phyloP scores from a whole-genome alignment of 2,329 filamentous ascomycete species.

The Pseudogymnoascus sp. region DNA sequence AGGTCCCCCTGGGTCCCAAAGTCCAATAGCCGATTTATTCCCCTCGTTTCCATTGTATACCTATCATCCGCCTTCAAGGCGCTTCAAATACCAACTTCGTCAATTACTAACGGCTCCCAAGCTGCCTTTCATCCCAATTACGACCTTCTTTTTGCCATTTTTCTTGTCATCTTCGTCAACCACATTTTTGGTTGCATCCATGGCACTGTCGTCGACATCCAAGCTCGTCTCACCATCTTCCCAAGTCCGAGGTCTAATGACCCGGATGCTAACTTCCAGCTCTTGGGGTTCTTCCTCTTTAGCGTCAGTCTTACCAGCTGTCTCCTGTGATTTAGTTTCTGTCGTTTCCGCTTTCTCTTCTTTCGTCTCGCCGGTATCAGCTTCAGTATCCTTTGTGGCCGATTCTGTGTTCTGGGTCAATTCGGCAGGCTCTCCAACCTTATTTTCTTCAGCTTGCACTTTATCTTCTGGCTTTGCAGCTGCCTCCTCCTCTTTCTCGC shows the following conservation, averaged over 20 bases:
- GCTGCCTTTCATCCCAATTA: slow-evolving; percentile 4
- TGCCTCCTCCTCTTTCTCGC: slow-evolving; percentile 13
- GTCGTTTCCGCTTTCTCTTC: neutral
- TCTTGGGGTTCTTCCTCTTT: slow-evolving; percentile 24
- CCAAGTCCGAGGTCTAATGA: slow-evolving; percentile 19
- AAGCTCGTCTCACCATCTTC: slow-evolving; percentile 24
- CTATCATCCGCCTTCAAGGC: neutral
- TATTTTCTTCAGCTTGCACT: slow-evolving; percentile 18
- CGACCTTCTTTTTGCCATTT: neutral
- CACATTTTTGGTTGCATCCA: slow-evolving; percentile 34
- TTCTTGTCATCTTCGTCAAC: neutral
- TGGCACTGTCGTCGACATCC: slow-evolving; percentile 39
- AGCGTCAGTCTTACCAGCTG: slow-evolving; percentile 8
- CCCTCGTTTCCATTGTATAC: neutral
- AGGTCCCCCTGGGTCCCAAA: neutral
- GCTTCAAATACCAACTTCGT: neutral
- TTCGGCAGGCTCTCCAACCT: neutral
- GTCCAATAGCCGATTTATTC: neutral
- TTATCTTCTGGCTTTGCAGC: slow-evolving; percentile 17
- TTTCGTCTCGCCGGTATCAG: neutral
- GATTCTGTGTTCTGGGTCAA: neutral
- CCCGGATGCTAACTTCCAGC: slow-evolving; percentile 18
- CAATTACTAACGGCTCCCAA: neutral
- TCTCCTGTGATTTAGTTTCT: neutral
- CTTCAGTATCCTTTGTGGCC: neutral